phyloP scores from a whole-genome alignment of 2,329 filamentous ascomycete genomes.

The Fusarium nodosum region DNA sequence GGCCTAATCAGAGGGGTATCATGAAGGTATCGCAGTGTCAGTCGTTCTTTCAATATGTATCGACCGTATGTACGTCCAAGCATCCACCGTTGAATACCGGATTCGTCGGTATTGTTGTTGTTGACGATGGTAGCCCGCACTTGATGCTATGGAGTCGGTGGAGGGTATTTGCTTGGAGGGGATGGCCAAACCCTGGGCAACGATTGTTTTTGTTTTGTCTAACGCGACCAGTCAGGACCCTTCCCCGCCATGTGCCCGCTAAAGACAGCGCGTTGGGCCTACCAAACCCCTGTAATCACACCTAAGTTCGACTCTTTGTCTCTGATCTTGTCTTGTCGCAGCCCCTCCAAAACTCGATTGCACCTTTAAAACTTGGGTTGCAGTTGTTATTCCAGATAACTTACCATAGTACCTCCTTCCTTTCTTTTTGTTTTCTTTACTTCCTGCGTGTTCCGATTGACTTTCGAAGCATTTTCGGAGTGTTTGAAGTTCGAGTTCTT shows the following conservation, averaged over 20 bases:
- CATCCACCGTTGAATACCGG: constrained; percentile 33
- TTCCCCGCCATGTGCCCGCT: constrained; percentile 47
- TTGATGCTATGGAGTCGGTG: constrained; percentile 24
- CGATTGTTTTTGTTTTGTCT: constrained; percentile 56
- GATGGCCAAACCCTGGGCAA: constrained; percentile 42
- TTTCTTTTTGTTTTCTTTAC: constrained; percentile 10
- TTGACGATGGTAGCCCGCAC: constrained; percentile 35
- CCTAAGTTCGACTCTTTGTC: constrained; percentile 13
- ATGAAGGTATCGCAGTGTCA: constrained; percentile 15
- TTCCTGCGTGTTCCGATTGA: constrained; percentile 2
- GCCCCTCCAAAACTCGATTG: constrained; percentile 44
- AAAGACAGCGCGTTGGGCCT: constrained; percentile 42
- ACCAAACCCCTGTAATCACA: constrained; percentile 44
- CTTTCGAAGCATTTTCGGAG: not conserved
- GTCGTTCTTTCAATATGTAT: constrained; percentile 7
- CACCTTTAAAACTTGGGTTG: constrained; percentile 17
- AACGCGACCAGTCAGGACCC: constrained; percentile 43
- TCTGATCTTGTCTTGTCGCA: constrained; percentile 26
- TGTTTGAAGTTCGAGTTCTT: constrained; percentile 2
- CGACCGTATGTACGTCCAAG: constrained; percentile 23
- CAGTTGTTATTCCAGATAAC: constrained; percentile 11
- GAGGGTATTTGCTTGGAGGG: constrained; percentile 38
- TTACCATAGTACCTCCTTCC: constrained; percentile 18
- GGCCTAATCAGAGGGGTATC: constrained; percentile 35
- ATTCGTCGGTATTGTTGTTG: constrained; percentile 34